These are phyloP conservation scores for Tricholoma saponaceum DNA, from an alignment of 768 basidiomycete genomes.

Conservation along the genomic window DNA sequence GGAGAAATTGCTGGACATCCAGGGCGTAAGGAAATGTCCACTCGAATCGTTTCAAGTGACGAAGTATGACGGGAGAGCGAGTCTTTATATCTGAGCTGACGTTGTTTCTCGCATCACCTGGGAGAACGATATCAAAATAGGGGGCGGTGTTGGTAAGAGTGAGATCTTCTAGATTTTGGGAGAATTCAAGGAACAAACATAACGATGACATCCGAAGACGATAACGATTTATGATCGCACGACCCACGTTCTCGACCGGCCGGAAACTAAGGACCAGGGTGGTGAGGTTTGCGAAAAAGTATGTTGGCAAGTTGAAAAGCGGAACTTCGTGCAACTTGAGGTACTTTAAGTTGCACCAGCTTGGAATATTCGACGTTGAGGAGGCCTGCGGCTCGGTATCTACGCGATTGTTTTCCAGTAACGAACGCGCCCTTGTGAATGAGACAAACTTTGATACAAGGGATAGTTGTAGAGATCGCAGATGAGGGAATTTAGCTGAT, in stretches of 20 bases:
- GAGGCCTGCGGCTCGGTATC: neutral
- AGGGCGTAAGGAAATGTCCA: slow-evolving; percentile 43
- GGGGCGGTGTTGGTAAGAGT: slow-evolving; percentile 39
- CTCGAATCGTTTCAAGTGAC: slow-evolving; percentile 37
- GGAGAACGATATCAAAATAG: slow-evolving; percentile 28
- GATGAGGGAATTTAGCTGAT: neutral
- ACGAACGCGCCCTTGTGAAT: neutral
- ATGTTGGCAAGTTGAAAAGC: slow-evolving; percentile 30
- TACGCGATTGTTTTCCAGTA: slow-evolving; percentile 6
- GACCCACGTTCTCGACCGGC: slow-evolving; percentile 17
- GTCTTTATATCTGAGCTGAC: neutral
- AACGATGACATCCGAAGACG: slow-evolving; percentile 37
- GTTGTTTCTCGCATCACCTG: slow-evolving; percentile 5
- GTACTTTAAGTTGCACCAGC: slow-evolving; percentile 21
- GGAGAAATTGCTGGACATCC: slow-evolving; percentile 40
- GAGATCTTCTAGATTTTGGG: slow-evolving; percentile 39
- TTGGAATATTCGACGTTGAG: slow-evolving; percentile 2
- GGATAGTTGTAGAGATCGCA: neutral
- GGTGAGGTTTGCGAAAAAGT: slow-evolving; percentile 34
- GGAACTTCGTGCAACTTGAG: slow-evolving; percentile 42
- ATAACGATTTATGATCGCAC: slow-evolving; percentile 23
- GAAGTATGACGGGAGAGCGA: slow-evolving; percentile 26
- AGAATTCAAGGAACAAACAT: slow-evolving; percentile 29
- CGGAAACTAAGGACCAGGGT: slow-evolving; percentile 40
- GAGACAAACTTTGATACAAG: neutral